Conservation (phyloP, 495 filamentous ascomycete genomes). For the Stereocaulon alpinum region DNA sequence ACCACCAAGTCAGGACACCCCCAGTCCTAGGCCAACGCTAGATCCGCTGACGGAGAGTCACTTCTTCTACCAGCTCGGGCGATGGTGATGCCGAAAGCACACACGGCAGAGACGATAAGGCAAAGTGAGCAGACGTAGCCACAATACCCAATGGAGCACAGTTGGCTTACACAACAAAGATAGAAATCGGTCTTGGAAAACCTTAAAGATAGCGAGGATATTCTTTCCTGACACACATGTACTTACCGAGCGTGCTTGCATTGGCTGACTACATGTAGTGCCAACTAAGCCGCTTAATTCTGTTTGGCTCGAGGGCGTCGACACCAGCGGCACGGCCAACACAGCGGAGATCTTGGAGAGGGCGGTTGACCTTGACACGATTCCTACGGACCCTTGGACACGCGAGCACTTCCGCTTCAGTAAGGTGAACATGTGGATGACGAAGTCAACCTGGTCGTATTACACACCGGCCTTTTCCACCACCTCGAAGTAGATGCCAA, state of each 20-base stretch:
- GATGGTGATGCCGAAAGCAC: too few relatives aligned
- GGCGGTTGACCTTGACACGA: background rate
- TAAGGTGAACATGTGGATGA: background rate
- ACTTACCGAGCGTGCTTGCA: too few relatives aligned
- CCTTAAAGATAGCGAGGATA: background rate
- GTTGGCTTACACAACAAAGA: background rate
- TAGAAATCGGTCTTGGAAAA: background rate
- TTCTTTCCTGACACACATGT: too few relatives aligned
- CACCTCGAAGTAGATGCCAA: background rate
- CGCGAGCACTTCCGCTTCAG: background rate
- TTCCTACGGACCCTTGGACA: background rate
- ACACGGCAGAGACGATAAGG: too few relatives aligned
- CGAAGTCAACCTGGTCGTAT: background rate
- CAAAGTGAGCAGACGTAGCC: too few relatives aligned
- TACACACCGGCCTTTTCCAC: background rate
- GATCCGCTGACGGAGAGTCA: background rate
- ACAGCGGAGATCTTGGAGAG: background rate
- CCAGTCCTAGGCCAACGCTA: too few relatives aligned
- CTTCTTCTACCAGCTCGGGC: too few relatives aligned
- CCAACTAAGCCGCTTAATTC: background rate
- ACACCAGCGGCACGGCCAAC: background rate
- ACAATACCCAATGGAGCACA: too few relatives aligned
- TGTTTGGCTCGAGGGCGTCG: background rate
- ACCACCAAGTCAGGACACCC: too few relatives aligned
- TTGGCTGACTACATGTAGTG: too few relatives aligned